Conservation (phyloP, 2,329 filamentous ascomycete genomes). For the Metarhizium anisopliae region DNA sequence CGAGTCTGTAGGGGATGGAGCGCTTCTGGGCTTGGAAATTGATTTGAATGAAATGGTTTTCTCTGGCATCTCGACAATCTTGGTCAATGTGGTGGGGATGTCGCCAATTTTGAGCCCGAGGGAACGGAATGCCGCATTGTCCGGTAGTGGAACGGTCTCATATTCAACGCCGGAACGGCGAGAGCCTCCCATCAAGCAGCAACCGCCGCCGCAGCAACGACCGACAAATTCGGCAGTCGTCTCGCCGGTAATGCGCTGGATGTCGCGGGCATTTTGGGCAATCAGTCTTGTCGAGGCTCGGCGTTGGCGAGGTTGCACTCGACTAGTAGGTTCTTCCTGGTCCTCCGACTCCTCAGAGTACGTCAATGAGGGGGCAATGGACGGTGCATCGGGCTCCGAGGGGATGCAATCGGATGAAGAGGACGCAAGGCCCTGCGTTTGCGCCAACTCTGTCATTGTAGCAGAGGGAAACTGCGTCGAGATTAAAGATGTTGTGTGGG, state of each 20-base stretch:
- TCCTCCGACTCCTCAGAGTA: slow-evolving; percentile 56
- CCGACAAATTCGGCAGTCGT: slow-evolving; percentile 52
- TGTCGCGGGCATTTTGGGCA: slow-evolving; percentile 52
- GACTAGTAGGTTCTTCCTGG: slow-evolving; percentile 40
- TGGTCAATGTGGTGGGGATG: slow-evolving; percentile 65
- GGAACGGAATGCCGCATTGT: slow-evolving; percentile 78
- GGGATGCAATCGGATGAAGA: slow-evolving; percentile 33
- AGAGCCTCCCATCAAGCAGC: slow-evolving; percentile 43
- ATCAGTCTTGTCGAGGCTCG: slow-evolving; percentile 63
- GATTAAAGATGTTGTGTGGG: neutral
- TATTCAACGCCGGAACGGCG: slow-evolving; percentile 38
- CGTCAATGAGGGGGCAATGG: slow-evolving; percentile 51
- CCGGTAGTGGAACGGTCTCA: slow-evolving; percentile 50
- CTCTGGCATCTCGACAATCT: slow-evolving; percentile 62
- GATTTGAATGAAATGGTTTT: slow-evolving; percentile 65
- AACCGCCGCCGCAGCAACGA: slow-evolving; percentile 56
- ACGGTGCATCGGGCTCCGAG: slow-evolving; percentile 36
- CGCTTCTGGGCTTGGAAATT: slow-evolving; percentile 28
- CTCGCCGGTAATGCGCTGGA: slow-evolving; percentile 56
- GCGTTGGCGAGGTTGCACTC: slow-evolving; percentile 38
- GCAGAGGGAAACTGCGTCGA: neutral
- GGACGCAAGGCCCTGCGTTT: slow-evolving; percentile 30
- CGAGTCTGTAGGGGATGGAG: slow-evolving; percentile 39
- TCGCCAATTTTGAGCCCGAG: slow-evolving; percentile 68
- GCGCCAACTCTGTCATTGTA: slow-evolving; percentile 22